Evolutionary conservation across 1,284 basidiomycete species (phyloP).

Genomic region (Microbotryomycetes sp.): DNA sequence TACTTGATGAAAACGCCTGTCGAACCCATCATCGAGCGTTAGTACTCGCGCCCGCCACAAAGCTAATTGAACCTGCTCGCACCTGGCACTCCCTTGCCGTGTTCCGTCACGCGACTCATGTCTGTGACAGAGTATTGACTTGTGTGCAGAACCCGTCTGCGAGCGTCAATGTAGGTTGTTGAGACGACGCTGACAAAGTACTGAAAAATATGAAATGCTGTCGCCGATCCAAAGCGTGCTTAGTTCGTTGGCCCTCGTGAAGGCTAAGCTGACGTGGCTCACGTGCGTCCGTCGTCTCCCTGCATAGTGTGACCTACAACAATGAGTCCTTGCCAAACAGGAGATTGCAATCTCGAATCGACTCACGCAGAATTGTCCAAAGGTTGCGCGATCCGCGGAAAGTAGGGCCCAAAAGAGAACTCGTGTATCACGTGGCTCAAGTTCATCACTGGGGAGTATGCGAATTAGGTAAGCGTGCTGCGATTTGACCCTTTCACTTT

Average conservation of each 20-base stretch:
- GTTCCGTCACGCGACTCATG: conserved; percentile 70
- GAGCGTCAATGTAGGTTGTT: conserved; percentile 76
- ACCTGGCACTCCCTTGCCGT: conserved; percentile 68
- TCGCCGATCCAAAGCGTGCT: background rate
- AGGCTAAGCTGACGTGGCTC: conserved; percentile 42
- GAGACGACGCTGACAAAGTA: conserved; percentile 94
- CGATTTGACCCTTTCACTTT: background rate
- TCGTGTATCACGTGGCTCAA: conserved; percentile 92
- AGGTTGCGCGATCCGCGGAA: conserved; percentile 91
- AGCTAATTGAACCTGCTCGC: conserved; percentile 12
- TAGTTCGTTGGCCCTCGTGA: background rate
- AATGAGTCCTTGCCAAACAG: no score
- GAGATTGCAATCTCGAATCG: no score
- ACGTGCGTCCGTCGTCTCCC: conserved; percentile 75
- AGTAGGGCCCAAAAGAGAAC: conserved; percentile 93
- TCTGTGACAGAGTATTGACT: conserved; percentile 95
- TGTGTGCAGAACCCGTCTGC: conserved; percentile 57
- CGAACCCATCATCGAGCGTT: background rate
- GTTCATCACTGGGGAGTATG: conserved; percentile 69
- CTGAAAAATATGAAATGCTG: conserved; percentile 90
- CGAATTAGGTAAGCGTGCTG: background rate
- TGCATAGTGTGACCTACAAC: conserved; percentile 40
- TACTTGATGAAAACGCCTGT: conserved; percentile 91
- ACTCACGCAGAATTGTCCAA: conserved; percentile 64
- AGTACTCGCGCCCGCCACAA: background rate